Conservation (phyloP, 2,329 filamentous ascomycete genomes). For the Fusarium papillatum region DNA sequence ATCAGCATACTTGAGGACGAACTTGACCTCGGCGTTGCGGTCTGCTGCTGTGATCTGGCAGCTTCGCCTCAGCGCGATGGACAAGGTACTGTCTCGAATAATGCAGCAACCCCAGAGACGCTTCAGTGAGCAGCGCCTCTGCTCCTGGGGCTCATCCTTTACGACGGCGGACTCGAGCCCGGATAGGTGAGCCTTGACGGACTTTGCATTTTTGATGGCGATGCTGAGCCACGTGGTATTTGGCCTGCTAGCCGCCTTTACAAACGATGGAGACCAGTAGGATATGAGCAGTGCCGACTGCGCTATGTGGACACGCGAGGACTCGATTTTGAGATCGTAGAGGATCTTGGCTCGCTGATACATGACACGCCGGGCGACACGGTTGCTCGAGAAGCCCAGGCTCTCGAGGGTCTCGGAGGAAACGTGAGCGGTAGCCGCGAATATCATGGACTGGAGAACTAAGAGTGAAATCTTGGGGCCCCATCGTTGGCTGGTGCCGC, state of each 20-base stretch:
- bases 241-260: not conserved
- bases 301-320: not conserved
- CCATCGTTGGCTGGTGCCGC: not conserved
- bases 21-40: not conserved
- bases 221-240: not conserved
- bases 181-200: conserved; percentile 18
- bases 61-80: conserved; percentile 2
- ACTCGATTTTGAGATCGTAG: not conserved
- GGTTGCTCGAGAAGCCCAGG: not conserved
- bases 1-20: not conserved
- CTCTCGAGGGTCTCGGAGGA: not conserved
- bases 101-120: conserved; percentile 36
- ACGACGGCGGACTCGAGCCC: not conserved
- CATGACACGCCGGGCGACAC: not conserved
- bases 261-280: not conserved
- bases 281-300: not conserved
- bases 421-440: conserved; percentile 13
- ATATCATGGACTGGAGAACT: conserved; percentile 30
- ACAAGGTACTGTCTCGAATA: conserved; percentile 28
- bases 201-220: not conserved
- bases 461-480: conserved; percentile 7
- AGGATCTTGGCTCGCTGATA: not conserved
- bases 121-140: conserved; percentile 22
- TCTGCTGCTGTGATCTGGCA: not conserved
- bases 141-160: conserved; percentile 12